A percentile compares a stretch with the other conserved stretches of the same genome.
Conservation (phyloP, 1,139 yeast genomes). For the Blastobotrys arbuscula region DNA sequence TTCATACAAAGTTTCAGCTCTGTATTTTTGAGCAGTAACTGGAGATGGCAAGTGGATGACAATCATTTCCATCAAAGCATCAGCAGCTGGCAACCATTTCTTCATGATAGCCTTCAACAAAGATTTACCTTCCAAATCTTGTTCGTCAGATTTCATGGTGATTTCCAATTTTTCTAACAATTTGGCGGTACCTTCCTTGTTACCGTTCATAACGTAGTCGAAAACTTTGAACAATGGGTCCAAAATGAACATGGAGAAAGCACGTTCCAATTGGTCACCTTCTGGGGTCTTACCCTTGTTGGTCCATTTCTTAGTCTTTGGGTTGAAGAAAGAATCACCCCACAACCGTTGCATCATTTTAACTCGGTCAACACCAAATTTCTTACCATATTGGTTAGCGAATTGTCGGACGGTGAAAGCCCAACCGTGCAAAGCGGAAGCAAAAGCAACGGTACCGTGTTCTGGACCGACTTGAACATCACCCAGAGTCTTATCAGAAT, state of each 20-base stretch:
- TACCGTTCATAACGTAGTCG: slow-evolving; percentile 93
- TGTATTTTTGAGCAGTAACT: slow-evolving; percentile 97
- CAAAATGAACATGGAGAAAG: slow-evolving; percentile 98
- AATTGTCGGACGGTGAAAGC: slow-evolving; percentile 99
- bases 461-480: slow-evolving; percentile 99
- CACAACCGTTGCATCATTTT: slow-evolving; percentile 99
- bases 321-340: slow-evolving; percentile 99
- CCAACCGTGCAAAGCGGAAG: slow-evolving; percentile 99
- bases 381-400: slow-evolving; percentile 97
- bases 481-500: slow-evolving; percentile 85
- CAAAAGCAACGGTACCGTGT: slow-evolving; percentile 98
- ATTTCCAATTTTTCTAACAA: slow-evolving; percentile 92
- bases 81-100: slow-evolving; percentile 99
- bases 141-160: slow-evolving; percentile 85
- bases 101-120: slow-evolving; percentile 98
- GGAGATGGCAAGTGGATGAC: slow-evolving; percentile 98
- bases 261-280: slow-evolving; percentile 96
- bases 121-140: slow-evolving; percentile 98
- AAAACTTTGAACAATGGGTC: slow-evolving; percentile 99
- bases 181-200: slow-evolving; percentile 90
- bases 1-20: slow-evolving; percentile 99
- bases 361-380: slow-evolving; percentile 96
- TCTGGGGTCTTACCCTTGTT: slow-evolving; percentile 94
- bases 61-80: slow-evolving; percentile 98
- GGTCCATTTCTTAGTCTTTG: slow-evolving; percentile 99